Base-by-base conservation (phyloP, 2,329 filamentous ascomycete genomes). In the Ciborinia camelliae region DNA sequence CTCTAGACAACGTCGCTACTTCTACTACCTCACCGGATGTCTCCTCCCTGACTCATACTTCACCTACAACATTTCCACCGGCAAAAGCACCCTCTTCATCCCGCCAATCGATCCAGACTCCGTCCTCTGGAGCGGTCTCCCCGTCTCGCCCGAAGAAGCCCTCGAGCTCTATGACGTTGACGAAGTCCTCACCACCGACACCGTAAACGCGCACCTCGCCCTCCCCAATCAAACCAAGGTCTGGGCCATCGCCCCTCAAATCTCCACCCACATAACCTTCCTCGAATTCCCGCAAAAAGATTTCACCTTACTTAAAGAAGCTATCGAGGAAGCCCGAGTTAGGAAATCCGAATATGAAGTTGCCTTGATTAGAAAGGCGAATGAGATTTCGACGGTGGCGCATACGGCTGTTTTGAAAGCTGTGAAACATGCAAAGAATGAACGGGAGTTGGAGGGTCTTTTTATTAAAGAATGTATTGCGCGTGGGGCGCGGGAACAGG, bases 11-110 rank as follows among this genome's bases (percentile, higher is more conserved):
- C 90, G 93, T 68, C 89, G 95, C 63, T 91, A 87, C 77, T 99
- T 99, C 80, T 97, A 90, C 84, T 99, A 99, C 78, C 82, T 98
- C 52, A 94, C 91, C 30, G 95, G 95, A 71, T 96, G 88, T 74
- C 70, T 87, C 68, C 82, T 96, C 37, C 85, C 93, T 66, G 92
- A 97, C 77, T 89, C 89, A 72, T 88, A 88, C 75, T 84, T 92
- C 66, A 84, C 89, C 64, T 97, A 97, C 80, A 89, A 97, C 69
- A 88, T 96, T 65, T 81, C 84, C 53, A 82, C 85, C 55, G 84
- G 87, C 69, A 86, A 87, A 71, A 85, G 93, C 48, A 96, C 89
- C 3, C 86, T 99, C 57, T 99, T 93, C 79, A 94, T 99, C 72
- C 94, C 95, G 2, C 90, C 92, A 20, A 85, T 93, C 72, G 88